These are phyloP conservation scores for Suillus americanus DNA, from an alignment of 768 basidiomycete species.

Conservation along the genomic window DNA sequence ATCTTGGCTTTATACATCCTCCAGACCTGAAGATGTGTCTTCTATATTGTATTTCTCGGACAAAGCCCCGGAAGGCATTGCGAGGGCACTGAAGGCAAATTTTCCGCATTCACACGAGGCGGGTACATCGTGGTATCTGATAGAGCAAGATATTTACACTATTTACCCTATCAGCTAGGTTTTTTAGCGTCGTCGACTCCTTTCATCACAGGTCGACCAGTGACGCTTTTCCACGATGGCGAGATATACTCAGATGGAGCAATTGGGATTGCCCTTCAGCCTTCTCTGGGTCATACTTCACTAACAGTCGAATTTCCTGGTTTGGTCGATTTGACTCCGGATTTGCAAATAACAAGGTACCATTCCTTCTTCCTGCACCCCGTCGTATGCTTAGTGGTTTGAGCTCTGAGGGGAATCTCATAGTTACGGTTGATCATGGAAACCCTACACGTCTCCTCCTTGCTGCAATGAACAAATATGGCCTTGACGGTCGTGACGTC, in stretches of 20 bases:
- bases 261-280: constrained; percentile 58
- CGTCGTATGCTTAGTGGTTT: background rate
- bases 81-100: constrained; percentile 35
- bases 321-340: constrained; percentile 41
- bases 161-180: constrained; percentile 47
- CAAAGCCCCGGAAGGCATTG: constrained; percentile 54
- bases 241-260: constrained; percentile 62
- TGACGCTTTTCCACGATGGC: constrained; percentile 64
- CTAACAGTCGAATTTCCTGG: constrained; percentile 34
- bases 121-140: constrained; percentile 16
- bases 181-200: constrained; percentile 74
- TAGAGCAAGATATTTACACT: background rate
- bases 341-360: constrained; percentile 57
- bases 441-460: constrained; percentile 68
- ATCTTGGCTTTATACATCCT: background rate
- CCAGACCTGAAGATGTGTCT: constrained; percentile 23
- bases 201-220: constrained; percentile 73
- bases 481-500: constrained; percentile 22
- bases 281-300: constrained; percentile 12
- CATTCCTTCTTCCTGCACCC: constrained; percentile 7
- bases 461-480: constrained; percentile 43
- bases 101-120: constrained; percentile 54
- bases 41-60: constrained; percentile 58
- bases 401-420: constrained; percentile 73
- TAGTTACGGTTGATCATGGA: constrained; percentile 51